Evolutionary conservation across 75 land plant species (phyloP).

Genomic region (Pseudotsuga menziesii): DNA sequence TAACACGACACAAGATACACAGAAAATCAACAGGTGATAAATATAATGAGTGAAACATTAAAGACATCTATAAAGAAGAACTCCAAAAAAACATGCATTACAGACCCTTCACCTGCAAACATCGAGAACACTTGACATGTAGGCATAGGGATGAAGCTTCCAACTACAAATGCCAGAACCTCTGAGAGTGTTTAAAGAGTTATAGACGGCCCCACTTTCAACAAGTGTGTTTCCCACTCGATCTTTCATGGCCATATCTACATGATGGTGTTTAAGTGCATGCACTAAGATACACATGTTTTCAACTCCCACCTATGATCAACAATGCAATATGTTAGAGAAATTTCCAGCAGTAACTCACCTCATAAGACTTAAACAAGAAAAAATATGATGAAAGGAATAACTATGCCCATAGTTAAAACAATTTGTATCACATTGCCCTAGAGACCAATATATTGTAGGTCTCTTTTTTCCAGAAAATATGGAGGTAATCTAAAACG

Average conservation of each 20-base stretch:
- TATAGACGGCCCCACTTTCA: conserved; percentile 97
- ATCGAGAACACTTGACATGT: conserved; percentile 93
- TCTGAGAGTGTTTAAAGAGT: conserved; percentile 91
- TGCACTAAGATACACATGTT: conserved; percentile 98
- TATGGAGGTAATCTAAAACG: too few relatives aligned
- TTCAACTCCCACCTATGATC: conserved; percentile 93
- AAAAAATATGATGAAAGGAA: too few relatives aligned
- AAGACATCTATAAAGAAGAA: neutral
- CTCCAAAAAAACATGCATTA: neutral
- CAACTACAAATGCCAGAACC: conserved; percentile 90
- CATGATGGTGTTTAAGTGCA: conserved; percentile 84
- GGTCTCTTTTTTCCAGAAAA: too few relatives aligned
- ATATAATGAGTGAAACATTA: neutral
- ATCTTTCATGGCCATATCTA: conserved; percentile 58
- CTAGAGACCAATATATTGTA: too few relatives aligned
- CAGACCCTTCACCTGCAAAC: conserved; percentile 78
- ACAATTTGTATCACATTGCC: too few relatives aligned
- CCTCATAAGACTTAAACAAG: too few relatives aligned
- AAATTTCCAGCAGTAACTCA: neutral
- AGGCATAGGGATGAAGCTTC: conserved; percentile 93
- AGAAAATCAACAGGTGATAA: neutral
- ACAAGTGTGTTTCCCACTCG: conserved; percentile 88
- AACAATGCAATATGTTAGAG: neutral
- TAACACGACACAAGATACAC: conserved; percentile 85
- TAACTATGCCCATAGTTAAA: too few relatives aligned